Evolutionary conservation across 768 basidiomycete species (phyloP).

Genomic region (Hericium coralloides): DNA sequence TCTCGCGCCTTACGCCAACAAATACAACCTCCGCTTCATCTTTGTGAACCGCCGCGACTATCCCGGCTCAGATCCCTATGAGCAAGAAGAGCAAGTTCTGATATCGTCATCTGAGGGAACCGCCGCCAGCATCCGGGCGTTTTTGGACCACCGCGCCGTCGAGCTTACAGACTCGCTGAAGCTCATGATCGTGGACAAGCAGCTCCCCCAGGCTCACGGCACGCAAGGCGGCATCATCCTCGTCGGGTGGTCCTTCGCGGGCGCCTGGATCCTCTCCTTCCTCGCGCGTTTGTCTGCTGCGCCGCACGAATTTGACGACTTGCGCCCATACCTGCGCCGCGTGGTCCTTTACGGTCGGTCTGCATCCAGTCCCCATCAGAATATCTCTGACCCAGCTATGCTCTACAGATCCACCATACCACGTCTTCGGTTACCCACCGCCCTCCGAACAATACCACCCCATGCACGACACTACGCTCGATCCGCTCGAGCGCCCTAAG

Average conservation of each 20-base stretch:
- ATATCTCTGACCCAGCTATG: background rate
- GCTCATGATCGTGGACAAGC: background rate
- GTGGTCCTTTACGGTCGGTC: background rate
- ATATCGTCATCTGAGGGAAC: background rate
- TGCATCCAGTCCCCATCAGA: background rate
- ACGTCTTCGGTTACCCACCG: background rate
- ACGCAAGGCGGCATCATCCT: background rate
- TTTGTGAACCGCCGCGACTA: slow-evolving; percentile 17
- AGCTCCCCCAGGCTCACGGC: background rate
- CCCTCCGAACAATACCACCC: background rate
- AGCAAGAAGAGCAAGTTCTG: slow-evolving; percentile 5
- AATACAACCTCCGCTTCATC: slow-evolving; percentile 12
- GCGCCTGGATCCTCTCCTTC: background rate
- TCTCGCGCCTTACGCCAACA: slow-evolving; percentile 3
- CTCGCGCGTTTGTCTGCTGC: background rate
- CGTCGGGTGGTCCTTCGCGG: background rate
- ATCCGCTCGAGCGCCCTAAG: background rate
- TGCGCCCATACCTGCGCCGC: background rate
- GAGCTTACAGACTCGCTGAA: background rate
- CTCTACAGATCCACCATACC: background rate
- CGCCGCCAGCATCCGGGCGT: background rate
- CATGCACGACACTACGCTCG: no score
- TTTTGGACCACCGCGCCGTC: background rate
- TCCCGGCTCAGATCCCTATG: slow-evolving; percentile 11
- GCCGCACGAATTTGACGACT: background rate